A percentile compares a stretch with the other conserved stretches of the same genome.
These are phyloP conservation scores for Lyophyllum shimeji DNA, from an alignment of 768 basidiomycete species.

Conservation along the genomic window DNA sequence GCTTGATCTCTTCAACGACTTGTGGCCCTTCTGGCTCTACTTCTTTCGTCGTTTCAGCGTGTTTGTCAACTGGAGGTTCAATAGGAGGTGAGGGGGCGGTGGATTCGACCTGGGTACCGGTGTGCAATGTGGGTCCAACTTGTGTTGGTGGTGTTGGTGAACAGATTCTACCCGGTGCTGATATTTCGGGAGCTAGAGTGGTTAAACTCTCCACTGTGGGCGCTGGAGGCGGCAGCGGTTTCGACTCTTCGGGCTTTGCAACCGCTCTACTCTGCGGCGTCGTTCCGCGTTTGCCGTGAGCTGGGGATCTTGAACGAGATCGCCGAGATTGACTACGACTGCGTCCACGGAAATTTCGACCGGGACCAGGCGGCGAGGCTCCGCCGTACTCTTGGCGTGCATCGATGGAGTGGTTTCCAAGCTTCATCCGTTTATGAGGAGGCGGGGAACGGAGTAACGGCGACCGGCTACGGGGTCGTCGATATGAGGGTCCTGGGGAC, in stretches of 20 bases:
- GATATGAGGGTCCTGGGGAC: conserved; percentile 4
- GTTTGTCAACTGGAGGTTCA: background rate
- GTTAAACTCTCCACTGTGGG: background rate
- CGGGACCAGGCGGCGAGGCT: conserved; percentile 14
- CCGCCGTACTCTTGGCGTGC: conserved; percentile 13
- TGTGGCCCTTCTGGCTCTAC: background rate
- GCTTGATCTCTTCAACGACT: conserved; percentile 1
- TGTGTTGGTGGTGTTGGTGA: background rate
- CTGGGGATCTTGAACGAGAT: conserved; percentile 12
- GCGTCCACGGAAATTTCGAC: conserved; percentile 11
- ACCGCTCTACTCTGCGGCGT: background rate
- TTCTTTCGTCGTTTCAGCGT: conserved; percentile 14
- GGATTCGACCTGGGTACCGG: background rate
- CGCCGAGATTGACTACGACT: conserved; percentile 10
- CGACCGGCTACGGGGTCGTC: conserved; percentile 25
- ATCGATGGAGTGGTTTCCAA: conserved; percentile 29
- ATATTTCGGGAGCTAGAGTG: background rate
- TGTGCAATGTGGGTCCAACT: background rate
- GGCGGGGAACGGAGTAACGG: conserved; percentile 21
- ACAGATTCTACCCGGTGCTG: background rate
- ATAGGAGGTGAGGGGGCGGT: background rate
- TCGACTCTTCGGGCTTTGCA: background rate
- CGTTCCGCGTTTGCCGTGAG: conserved; percentile 4
- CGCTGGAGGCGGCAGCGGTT: background rate
- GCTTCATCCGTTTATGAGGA: conserved; percentile 18